Evolutionary conservation across 768 basidiomycete genomes (phyloP).

Genomic region (Suillus hirtellus): DNA sequence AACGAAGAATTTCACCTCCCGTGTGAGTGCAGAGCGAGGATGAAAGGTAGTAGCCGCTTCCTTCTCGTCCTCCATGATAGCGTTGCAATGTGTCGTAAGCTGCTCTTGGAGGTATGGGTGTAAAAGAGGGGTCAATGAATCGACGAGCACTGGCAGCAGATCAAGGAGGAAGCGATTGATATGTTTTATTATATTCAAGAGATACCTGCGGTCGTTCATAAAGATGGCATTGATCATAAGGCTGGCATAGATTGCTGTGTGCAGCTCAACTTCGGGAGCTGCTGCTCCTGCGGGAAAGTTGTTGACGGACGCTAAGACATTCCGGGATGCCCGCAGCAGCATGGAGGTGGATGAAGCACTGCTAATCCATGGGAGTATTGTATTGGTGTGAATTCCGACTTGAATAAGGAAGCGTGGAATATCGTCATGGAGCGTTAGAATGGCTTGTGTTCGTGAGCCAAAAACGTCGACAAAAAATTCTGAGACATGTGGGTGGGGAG

Average conservation of each 20-base stretch:
- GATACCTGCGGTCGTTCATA: slow-evolving; percentile 32
- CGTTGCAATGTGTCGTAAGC: slow-evolving; percentile 33
- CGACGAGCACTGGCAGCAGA: slow-evolving; percentile 41
- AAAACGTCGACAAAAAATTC: slow-evolving; percentile 51
- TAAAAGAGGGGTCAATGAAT: slow-evolving; percentile 38
- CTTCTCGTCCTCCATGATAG: slow-evolving; percentile 33
- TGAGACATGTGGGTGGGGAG: slow-evolving; percentile 34
- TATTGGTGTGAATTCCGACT: slow-evolving; percentile 24
- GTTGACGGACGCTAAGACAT: slow-evolving; percentile 37
- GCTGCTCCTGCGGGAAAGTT: slow-evolving; percentile 22
- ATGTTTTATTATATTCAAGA: slow-evolving; percentile 34
- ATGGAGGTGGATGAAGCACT: slow-evolving; percentile 37
- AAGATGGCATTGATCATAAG: slow-evolving; percentile 42
- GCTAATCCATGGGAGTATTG: slow-evolving; percentile 23
- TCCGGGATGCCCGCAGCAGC: slow-evolving; percentile 41
- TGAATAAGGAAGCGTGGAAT: slow-evolving; percentile 33
- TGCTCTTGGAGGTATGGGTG: slow-evolving; percentile 21
- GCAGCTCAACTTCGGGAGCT: slow-evolving; percentile 34
- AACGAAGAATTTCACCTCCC: slow-evolving; percentile 43
- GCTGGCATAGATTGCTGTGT: slow-evolving; percentile 36
- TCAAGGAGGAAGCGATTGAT: slow-evolving; percentile 43
- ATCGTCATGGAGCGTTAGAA: slow-evolving; percentile 38
- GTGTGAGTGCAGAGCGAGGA: slow-evolving; percentile 26
- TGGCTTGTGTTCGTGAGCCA: slow-evolving; percentile 36
- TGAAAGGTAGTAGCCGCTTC: slow-evolving; percentile 26